Percentiles rank a stretch among this genome's conserved stretches.
These are phyloP conservation scores for Xerocomellus intermedius DNA, from an alignment of 768 basidiomycete species.

Conservation along the genomic window DNA sequence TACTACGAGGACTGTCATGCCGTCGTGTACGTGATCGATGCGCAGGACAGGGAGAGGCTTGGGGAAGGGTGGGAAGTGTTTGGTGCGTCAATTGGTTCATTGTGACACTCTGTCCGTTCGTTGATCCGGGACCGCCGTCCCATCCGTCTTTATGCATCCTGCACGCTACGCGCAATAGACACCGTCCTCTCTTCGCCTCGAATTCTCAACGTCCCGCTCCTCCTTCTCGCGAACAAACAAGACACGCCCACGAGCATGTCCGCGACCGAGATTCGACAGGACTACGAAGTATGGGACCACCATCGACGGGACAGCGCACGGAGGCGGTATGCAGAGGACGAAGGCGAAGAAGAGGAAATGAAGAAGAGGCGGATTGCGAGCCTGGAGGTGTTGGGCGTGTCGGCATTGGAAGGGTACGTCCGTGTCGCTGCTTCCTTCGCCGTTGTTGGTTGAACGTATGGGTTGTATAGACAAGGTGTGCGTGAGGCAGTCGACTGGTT, in stretches of 20 bases:
- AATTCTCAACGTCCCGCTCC: conserved; percentile 84
- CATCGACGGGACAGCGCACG: conserved; percentile 68
- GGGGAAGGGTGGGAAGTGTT: conserved; percentile 98
- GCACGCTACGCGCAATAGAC: conserved; percentile 43
- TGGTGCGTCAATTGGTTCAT: conserved; percentile 52
- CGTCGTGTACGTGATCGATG: conserved; percentile 93
- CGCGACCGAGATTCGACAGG: conserved; percentile 86
- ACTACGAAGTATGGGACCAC: conserved; percentile 86
- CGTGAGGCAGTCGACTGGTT: conserved; percentile 92
- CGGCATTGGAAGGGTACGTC: conserved; percentile 84
- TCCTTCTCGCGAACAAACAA: conserved; percentile 96
- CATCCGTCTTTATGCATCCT: not conserved
- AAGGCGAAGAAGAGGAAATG: conserved; percentile 43
- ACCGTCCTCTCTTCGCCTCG: conserved; percentile 85
- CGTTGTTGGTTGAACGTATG: not conserved
- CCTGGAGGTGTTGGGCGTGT: conserved; percentile 86
- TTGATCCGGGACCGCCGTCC: not conserved
- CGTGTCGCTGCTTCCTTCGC: not conserved
- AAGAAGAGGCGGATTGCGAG: conserved; percentile 64
- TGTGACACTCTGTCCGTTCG: not conserved
- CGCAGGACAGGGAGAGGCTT: conserved; percentile 83
- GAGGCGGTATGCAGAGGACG: conserved; percentile 47
- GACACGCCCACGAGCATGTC: conserved; percentile 78
- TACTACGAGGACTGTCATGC: conserved; percentile 98
- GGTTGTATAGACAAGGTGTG: conserved; percentile 69